Percentiles rank a stretch among this genome's conserved stretches.
Conservation (phyloP, 768 basidiomycete genomes). For the Dioszegia hungarica region DNA sequence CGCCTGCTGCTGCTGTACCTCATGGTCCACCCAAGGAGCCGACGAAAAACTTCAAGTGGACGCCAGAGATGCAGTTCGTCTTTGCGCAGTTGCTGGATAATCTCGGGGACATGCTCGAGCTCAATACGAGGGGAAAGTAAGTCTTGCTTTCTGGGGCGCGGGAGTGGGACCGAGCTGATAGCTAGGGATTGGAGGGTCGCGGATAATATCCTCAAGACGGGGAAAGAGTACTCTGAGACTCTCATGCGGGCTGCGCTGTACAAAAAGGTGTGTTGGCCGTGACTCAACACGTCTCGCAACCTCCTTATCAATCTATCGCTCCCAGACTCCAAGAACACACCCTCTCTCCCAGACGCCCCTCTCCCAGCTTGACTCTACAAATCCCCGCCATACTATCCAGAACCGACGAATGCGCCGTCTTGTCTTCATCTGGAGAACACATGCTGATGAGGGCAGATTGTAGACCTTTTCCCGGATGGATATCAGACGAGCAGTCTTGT, state of each 20-base stretch:
- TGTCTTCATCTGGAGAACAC: no score
- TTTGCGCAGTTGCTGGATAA: conserved; percentile 33
- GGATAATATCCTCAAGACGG: not conserved
- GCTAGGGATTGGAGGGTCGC: not conserved
- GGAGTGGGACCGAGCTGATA: not conserved
- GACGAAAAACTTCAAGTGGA: conserved; percentile 27
- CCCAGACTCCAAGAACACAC: no score
- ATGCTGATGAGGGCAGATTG: conserved; percentile 17
- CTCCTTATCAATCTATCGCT: no score
- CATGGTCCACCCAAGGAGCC: conserved; percentile 35
- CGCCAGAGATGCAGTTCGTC: conserved; percentile 27
- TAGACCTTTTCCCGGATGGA: conserved; percentile 40
- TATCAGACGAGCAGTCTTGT: conserved; percentile 22
- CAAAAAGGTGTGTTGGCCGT: conserved; percentile 25
- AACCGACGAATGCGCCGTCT: no score
- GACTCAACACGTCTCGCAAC: no score
- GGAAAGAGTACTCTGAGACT: conserved; percentile 14
- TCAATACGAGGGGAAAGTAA: conserved; percentile 20
- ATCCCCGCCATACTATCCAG: no score
- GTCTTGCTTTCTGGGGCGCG: not conserved
- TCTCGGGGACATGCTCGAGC: conserved; percentile 18
- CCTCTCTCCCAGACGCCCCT: no score
- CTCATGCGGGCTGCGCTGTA: conserved; percentile 15
- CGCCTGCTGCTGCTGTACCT: no score
- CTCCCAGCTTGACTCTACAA: no score